These are phyloP conservation scores for Anthracocystis panici-leucophaei DNA, from an alignment of 1,284 basidiomycete genomes.

Conservation along the genomic window DNA sequence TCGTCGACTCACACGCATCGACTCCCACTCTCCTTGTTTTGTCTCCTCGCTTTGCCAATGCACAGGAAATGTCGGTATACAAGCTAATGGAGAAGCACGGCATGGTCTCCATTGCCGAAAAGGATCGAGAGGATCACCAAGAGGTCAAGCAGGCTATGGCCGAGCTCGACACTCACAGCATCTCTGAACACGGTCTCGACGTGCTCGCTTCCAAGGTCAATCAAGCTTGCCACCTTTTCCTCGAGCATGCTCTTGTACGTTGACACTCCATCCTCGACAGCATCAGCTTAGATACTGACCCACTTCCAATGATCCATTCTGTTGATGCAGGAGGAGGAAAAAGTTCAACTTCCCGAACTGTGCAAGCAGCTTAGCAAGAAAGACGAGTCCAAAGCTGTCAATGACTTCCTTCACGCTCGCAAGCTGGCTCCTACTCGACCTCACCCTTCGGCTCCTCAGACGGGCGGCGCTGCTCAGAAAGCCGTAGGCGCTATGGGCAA, in stretches of 20 bases:
- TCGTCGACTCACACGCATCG: neutral
- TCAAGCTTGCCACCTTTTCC: conserved; percentile 50
- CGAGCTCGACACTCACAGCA: conserved; percentile 38
- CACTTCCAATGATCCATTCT: neutral
- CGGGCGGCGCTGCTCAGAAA: conserved; percentile 56
- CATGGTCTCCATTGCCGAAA: conserved; percentile 24
- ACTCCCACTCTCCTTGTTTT: neutral
- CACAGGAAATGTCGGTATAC: conserved; percentile 53
- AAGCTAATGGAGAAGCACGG: conserved; percentile 43
- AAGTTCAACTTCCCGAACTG: conserved; percentile 33
- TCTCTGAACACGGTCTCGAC: conserved; percentile 25
- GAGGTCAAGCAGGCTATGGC: conserved; percentile 54
- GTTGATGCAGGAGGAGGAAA: conserved; percentile 43
- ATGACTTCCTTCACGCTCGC: conserved; percentile 53
- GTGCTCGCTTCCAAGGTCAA: conserved; percentile 40
- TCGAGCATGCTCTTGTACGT: conserved; percentile 40
- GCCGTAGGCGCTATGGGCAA: conserved; percentile 37
- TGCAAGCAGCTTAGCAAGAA: conserved; percentile 32
- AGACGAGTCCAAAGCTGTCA: conserved; percentile 47
- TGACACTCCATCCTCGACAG: neutral
- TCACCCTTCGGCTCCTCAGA: conserved; percentile 60
- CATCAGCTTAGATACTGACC: neutral
- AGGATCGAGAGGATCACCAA: conserved; percentile 54
- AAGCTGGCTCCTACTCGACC: conserved; percentile 55
- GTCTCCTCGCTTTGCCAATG: neutral